Percentiles rank a stretch among this genome's conserved stretches.
These are phyloP conservation scores for Chenopodium quinoa DNA, from an alignment of 148 eudicot species.

Conservation along the genomic window DNA sequence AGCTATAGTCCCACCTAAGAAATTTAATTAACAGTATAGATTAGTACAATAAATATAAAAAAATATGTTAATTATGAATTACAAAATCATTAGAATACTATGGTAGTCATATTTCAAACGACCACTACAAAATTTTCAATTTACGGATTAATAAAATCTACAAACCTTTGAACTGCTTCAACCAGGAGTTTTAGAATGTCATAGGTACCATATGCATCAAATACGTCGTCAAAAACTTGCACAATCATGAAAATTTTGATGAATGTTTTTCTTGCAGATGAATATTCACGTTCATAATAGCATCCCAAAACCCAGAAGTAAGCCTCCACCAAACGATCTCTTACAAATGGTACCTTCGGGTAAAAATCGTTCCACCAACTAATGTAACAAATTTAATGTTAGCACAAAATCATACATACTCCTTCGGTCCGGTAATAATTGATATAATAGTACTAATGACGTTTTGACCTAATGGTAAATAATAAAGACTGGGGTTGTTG, in stretches of 20 bases:
- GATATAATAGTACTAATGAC: no score
- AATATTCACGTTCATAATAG: slow-evolving; percentile 37
- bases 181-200: slow-evolving; percentile 38
- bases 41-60: no score
- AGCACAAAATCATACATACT: no score
- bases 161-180: slow-evolving; percentile 36
- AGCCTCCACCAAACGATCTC: slow-evolving; percentile 41
- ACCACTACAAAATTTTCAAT: no score
- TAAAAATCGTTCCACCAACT: slow-evolving; percentile 50
- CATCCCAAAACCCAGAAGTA: slow-evolving; percentile 34
- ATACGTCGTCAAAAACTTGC: slow-evolving; percentile 38
- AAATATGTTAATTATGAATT: no score
- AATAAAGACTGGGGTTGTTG: no score
- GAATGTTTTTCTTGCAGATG: slow-evolving; percentile 24
- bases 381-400: not conserved
- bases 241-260: slow-evolving; percentile 15
- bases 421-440: no score
- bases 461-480: no score
- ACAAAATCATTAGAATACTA: no score
- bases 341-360: slow-evolving; percentile 27
- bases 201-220: slow-evolving; percentile 44
- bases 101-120: no score
- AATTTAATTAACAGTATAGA: no score
- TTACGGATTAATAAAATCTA: no score
- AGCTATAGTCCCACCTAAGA: slow-evolving; percentile 40